Conservation (phyloP, 495 filamentous ascomycete species). For the Xylaria palmicola region DNA sequence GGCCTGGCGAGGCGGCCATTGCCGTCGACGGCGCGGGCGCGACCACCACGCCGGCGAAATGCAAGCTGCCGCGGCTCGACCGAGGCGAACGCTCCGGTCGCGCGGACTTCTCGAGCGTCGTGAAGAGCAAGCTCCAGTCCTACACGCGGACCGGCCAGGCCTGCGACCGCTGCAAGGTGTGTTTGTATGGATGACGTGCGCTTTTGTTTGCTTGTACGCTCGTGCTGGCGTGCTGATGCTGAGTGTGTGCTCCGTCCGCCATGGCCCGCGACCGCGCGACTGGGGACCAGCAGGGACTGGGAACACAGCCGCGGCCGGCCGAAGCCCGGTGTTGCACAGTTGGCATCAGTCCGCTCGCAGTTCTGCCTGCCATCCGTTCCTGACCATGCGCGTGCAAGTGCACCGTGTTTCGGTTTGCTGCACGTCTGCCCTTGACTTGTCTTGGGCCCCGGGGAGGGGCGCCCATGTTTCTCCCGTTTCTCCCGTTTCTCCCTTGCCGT, state of each 20-base stretch:
- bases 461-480: neutral
- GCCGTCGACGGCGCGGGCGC: slow-evolving; percentile 7
- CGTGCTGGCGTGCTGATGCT: neutral
- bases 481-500: neutral
- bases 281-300: neutral
- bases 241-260: neutral
- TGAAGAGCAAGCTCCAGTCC: slow-evolving; percentile 61
- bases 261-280: neutral
- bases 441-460: neutral
- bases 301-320: neutral
- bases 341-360: neutral
- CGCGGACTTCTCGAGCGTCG: slow-evolving; percentile 65
- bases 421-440: neutral
- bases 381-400: slow-evolving; percentile 5
- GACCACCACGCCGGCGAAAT: slow-evolving; percentile 31
- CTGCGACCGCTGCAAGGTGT: slow-evolving; percentile 88
- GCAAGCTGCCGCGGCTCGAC: slow-evolving; percentile 49
- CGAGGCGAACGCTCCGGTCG: slow-evolving; percentile 31
- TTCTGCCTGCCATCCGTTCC: neutral
- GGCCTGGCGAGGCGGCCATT: slow-evolving; percentile 40
- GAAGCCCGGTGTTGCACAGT: neutral
- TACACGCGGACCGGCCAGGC: slow-evolving; percentile 79
- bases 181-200: slow-evolving; percentile 20
- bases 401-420: neutral
- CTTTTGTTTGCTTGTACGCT: neutral